Base-by-base conservation (phyloP, 805 yeast species). In the Yarrowia sp. region DNA sequence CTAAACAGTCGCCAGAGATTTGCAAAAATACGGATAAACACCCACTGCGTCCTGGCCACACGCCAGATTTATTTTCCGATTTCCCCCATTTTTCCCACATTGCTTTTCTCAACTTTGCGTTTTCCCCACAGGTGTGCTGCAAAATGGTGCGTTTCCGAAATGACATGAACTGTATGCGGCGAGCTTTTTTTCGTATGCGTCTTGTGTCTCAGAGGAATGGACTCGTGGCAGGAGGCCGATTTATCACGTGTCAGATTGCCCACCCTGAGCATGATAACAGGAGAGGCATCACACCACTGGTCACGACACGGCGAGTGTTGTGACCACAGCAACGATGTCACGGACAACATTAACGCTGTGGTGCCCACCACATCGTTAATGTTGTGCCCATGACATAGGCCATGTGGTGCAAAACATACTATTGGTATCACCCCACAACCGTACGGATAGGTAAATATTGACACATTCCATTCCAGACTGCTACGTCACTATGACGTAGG, bases 141-240 rank as follows among this genome's bases (percentile, higher is more conserved):
- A 36, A 53, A 53, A 38, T 53, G 59, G 59, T 53, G 59, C 59
- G 58, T 52, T 52, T 52, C 58, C 43, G 58, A 53, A 53, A 40
- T 53, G 43, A 52, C 45, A 19, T 15, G 7, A 48, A 35, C 55
- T 50, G 55, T 35, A 50, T 50, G 56, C 50, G 50, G 50, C 50
- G n/a, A 19, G 7, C 19, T 19, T 19, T 19, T 19, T 19, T 19
- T 19, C 8, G 49, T 16, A 43, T 16, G n/a, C 9, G 15, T 26
- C 32, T 5, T 5, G 8, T 46, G 52, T 53, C 58, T 53, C 43
- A 53, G n/a, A 5, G 38, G n/a, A 50, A 50, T 50, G 55, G 22
- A 48, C 40, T 50, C 40, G 55, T 50, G 58, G 38, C 58, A 53
- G 15, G 12, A 15, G 58, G 36, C 8, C 42, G 19, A 8, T 12